phyloP scores from a whole-genome alignment of 371 early-diverging fungal genomes.

The Haplosporangium sp. region DNA sequence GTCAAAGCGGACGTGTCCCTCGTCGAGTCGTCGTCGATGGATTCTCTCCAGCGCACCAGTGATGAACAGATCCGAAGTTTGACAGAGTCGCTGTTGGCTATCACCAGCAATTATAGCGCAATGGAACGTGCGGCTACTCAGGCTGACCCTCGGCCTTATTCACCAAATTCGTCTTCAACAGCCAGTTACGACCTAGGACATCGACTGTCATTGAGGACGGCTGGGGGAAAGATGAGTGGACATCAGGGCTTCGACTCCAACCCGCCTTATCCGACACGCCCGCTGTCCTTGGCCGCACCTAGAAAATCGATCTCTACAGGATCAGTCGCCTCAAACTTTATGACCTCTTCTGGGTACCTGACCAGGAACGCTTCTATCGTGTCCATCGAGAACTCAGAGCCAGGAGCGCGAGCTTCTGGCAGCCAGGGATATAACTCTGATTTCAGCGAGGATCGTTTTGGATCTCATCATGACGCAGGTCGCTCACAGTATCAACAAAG shows the following conservation, averaged over 20 bases:
- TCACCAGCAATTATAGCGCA: conserved; percentile 6
- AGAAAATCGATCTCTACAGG: conserved; percentile 11
- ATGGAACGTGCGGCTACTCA: neutral
- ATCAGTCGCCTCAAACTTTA: conserved; percentile 7
- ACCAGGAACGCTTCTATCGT: conserved; percentile 14
- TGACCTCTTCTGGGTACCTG: conserved; percentile 28
- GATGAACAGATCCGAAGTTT: conserved; percentile 51
- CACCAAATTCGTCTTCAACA: conserved; percentile 7
- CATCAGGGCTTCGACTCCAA: conserved; percentile 1
- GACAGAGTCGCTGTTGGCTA: conserved; percentile 31
- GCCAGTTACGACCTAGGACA: conserved; percentile 1
- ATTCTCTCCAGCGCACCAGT: conserved; percentile 32
- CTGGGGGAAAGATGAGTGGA: conserved; percentile 12
- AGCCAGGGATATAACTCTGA: conserved; percentile 33
- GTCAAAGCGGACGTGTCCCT: conserved; percentile 43
- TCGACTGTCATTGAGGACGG: conserved; percentile 22
- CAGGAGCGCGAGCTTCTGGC: neutral
- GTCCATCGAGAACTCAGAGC: neutral
- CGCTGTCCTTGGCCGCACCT: conserved; percentile 9
- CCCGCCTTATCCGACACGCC: conserved; percentile 20
- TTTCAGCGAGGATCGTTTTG: conserved; percentile 14
- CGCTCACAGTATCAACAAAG: neutral
- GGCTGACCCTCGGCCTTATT: neutral
- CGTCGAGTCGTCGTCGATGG: conserved; percentile 44
- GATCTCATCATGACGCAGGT: neutral